These are phyloP conservation scores for Camellia sinensis DNA, from an alignment of 148 eudicot species.

Conservation along the genomic window DNA sequence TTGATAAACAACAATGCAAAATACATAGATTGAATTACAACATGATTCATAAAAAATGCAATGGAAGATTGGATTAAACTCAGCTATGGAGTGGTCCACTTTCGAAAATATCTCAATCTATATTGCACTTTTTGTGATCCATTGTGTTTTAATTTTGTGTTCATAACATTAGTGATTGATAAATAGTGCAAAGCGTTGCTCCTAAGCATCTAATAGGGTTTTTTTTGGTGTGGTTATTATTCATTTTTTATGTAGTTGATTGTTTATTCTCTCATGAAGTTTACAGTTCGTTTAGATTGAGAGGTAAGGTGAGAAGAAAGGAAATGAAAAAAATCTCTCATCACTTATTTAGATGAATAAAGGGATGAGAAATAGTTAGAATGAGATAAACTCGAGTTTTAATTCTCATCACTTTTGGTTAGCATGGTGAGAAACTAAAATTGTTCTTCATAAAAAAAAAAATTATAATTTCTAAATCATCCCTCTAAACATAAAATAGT, in stretches of 20 bases:
- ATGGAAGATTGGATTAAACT: too few species aligned
- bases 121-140: not conserved
- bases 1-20: too few species aligned
- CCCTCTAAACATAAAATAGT: not conserved
- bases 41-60: too few species aligned
- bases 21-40: too few species aligned
- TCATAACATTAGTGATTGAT: not conserved
- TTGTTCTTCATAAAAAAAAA: not conserved
- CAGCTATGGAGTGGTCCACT: too few species aligned
- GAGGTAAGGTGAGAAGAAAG: not conserved
- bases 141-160: not conserved
- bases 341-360: not conserved
- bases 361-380: not conserved
- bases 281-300: not conserved
- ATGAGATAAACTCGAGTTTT: too few species aligned
- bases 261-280: not conserved
- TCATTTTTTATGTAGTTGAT: not conserved
- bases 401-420: not conserved
- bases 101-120: not conserved
- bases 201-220: not conserved
- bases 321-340: not conserved
- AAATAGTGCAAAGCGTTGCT: not conserved
- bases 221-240: not conserved
- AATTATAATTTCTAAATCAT: not conserved
- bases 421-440: not conserved